phyloP scores from a whole-genome alignment of 2,329 filamentous ascomycete species.

The Aspergillus brunneoviolaceus region DNA sequence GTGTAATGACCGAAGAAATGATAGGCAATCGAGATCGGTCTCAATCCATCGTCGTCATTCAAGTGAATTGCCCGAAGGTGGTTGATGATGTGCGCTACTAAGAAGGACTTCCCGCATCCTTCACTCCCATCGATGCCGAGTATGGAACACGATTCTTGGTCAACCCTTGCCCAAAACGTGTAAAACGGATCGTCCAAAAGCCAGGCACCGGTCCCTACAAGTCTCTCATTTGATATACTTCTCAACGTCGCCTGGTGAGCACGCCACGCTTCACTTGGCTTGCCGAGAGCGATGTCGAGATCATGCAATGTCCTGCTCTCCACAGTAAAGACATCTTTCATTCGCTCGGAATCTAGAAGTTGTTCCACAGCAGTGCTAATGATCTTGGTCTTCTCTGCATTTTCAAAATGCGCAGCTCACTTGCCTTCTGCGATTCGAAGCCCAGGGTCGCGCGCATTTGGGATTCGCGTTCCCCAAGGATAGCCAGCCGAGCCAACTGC shows the following conservation, averaged over 20 bases:
- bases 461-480: constrained; percentile 28
- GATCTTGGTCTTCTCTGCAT: constrained; percentile 14
- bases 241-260: constrained; percentile 3
- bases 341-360: constrained; percentile 14
- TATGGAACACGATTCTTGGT: background rate
- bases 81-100: constrained; percentile 11
- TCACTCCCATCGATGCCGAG: constrained; percentile 15
- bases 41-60: constrained; percentile 8
- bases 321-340: constrained; percentile 14
- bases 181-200: constrained; percentile 5
- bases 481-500: constrained; percentile 23
- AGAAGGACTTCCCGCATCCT: constrained; percentile 18
- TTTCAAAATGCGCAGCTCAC: constrained; percentile 20
- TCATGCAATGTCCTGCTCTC: constrained; percentile 7
- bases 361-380: constrained; percentile 17
- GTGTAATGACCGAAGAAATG: constrained; percentile 2
- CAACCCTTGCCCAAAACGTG: background rate
- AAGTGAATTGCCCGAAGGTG: constrained; percentile 10
- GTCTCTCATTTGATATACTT: constrained; percentile 7
- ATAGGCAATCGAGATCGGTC: constrained; percentile 7
- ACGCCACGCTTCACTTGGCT: constrained; percentile 13
- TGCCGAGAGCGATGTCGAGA: constrained; percentile 16
- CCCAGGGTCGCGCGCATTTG: constrained; percentile 28
- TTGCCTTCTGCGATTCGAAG: constrained; percentile 26
- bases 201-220: constrained; percentile 13